phyloP scores from a whole-genome alignment of 2,329 filamentous ascomycete species.

The Aspergillus pseudoglaucus region DNA sequence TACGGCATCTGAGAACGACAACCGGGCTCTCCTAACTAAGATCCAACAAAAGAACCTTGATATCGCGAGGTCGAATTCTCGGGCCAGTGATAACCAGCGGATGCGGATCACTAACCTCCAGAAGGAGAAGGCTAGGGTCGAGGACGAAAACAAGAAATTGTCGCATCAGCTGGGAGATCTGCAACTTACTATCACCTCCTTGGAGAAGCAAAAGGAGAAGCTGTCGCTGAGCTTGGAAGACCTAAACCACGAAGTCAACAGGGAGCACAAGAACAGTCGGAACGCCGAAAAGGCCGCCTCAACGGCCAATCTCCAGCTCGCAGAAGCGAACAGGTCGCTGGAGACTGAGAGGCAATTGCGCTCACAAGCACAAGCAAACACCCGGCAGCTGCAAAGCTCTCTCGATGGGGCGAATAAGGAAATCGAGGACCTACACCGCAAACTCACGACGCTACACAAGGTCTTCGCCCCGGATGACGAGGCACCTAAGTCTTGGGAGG shows the following conservation, averaged over 20 bases:
- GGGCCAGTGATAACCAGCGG: slow-evolving; percentile 75
- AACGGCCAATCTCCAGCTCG: slow-evolving; percentile 71
- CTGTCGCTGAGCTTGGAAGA: slow-evolving; percentile 82
- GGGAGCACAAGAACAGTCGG: slow-evolving; percentile 82
- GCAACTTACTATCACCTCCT: slow-evolving; percentile 70
- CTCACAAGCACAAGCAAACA: slow-evolving; percentile 76
- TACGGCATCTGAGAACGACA: slow-evolving; percentile 91
- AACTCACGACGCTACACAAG: slow-evolving; percentile 75
- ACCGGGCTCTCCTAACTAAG: slow-evolving; percentile 90
- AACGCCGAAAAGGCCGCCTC: slow-evolving; percentile 86
- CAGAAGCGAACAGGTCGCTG: slow-evolving; percentile 80
- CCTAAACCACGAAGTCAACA: slow-evolving; percentile 81
- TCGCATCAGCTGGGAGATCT: slow-evolving; percentile 79
- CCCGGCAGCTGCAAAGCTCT: slow-evolving; percentile 69
- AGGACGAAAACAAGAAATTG: slow-evolving; percentile 75
- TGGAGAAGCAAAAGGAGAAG: slow-evolving; percentile 95
- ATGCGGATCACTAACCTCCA: slow-evolving; percentile 69
- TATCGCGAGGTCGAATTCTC: slow-evolving; percentile 82
- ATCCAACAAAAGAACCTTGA: slow-evolving; percentile 95
- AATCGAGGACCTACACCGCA: slow-evolving; percentile 69
- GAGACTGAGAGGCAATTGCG: slow-evolving; percentile 86
- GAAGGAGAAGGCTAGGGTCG: slow-evolving; percentile 72
- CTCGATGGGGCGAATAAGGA: slow-evolving; percentile 76
- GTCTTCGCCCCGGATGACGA: slow-evolving; percentile 69
- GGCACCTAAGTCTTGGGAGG: slow-evolving; percentile 61